Conservation (phyloP, 768 basidiomycete genomes). For the Boletellus emodensis region DNA sequence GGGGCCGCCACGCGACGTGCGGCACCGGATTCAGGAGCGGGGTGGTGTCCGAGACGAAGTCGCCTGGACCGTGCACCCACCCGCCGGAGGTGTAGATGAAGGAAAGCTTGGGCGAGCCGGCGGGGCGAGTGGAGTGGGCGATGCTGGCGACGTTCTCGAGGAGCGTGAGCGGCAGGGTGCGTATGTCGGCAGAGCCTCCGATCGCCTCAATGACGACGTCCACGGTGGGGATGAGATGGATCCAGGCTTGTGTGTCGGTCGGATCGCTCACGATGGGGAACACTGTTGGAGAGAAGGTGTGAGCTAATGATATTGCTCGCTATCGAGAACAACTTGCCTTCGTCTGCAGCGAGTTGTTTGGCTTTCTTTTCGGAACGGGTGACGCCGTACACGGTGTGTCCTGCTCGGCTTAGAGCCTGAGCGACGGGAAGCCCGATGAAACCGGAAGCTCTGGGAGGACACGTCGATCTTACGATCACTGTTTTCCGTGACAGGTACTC, state of each 20-base stretch:
- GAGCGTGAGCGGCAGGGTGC: conserved; percentile 14
- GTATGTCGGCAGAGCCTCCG: conserved; percentile 10
- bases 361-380: conserved; percentile 28
- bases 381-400: conserved; percentile 33
- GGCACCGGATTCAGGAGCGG: conserved; percentile 12
- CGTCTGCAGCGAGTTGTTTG: conserved; percentile 22
- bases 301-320: background rate
- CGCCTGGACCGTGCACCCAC: conserved; percentile 27
- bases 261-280: conserved; percentile 25
- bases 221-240: conserved; percentile 12
- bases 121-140: conserved; percentile 16
- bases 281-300: conserved; percentile 3
- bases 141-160: conserved; percentile 14
- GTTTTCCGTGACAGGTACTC: background rate
- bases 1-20: conserved; percentile 21
- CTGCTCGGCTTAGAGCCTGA: conserved; percentile 32
- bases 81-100: conserved; percentile 32
- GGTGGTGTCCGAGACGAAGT: conserved; percentile 17
- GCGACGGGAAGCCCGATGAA: conserved; percentile 30
- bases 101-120: conserved; percentile 24
- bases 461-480: background rate
- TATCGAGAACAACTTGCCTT: conserved; percentile 12
- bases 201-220: conserved; percentile 23
- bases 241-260: conserved; percentile 12
- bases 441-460: conserved; percentile 25